Conservation (phyloP, 1,284 basidiomycete species). For the Stygiomarasmius scandens region DNA sequence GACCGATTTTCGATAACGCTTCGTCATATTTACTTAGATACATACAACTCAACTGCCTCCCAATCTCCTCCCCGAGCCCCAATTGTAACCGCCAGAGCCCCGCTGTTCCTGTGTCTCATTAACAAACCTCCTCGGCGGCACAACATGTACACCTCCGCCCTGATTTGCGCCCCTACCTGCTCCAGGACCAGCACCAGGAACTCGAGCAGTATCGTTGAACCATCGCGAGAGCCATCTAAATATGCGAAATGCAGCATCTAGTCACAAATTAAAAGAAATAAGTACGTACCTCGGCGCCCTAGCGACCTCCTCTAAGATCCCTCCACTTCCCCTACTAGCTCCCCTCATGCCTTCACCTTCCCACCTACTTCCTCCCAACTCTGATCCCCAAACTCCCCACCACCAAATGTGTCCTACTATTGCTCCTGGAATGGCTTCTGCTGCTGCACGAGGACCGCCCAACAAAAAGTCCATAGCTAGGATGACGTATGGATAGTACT, state of each 20-base stretch:
- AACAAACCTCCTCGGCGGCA: slow-evolving; percentile 8
- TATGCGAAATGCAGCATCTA: no score
- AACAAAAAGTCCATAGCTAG: slow-evolving; percentile 73
- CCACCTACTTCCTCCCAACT: slow-evolving; percentile 23
- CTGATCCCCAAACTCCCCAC: slow-evolving; percentile 61
- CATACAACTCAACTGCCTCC: slow-evolving; percentile 9
- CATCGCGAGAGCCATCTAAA: slow-evolving; percentile 11
- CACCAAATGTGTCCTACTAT: slow-evolving; percentile 81
- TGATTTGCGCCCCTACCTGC: slow-evolving; percentile 8
- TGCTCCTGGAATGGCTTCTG: slow-evolving; percentile 66
- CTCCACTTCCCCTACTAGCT: neutral
- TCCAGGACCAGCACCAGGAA: slow-evolving; percentile 1
- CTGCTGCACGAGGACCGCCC: slow-evolving; percentile 62
- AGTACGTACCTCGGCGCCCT: slow-evolving; percentile 4
- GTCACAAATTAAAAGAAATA: no score
- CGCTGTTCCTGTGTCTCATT: neutral
- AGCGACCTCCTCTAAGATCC: neutral
- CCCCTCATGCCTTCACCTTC: neutral
- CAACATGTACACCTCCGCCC: slow-evolving; percentile 15
- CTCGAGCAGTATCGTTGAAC: slow-evolving; percentile 8
- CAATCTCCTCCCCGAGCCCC: slow-evolving; percentile 15
- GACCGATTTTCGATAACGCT: no score
- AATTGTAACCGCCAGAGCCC: slow-evolving; percentile 8
- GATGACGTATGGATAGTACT: slow-evolving; percentile 78
- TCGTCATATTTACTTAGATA: no score